phyloP scores from a whole-genome alignment of 2,329 filamentous ascomycete species.

The Phyllosticta ampelicida region DNA sequence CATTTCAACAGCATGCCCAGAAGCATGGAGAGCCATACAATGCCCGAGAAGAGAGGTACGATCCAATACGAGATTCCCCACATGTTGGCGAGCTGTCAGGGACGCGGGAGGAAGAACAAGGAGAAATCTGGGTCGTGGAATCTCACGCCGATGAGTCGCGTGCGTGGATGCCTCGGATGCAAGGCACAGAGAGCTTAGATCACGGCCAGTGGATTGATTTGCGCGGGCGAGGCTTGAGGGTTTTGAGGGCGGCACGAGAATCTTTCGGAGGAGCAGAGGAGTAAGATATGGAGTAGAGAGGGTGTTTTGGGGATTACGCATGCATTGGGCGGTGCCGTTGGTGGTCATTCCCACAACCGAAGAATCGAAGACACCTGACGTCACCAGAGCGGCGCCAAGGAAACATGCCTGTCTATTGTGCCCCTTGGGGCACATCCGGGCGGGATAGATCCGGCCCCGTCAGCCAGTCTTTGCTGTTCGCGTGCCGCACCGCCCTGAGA shows the following conservation, averaged over 20 bases:
- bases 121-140: not conserved
- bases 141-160: conserved; percentile 1
- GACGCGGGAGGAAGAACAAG: not conserved
- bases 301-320: conserved; percentile 6
- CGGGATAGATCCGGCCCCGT: not conserved
- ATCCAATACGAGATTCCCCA: conserved; percentile 44
- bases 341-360: not conserved
- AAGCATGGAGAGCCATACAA: conserved; percentile 46
- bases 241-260: not conserved
- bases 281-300: not conserved
- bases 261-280: not conserved
- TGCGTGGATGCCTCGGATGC: not conserved
- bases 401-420: not conserved
- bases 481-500: not conserved
- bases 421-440: not conserved
- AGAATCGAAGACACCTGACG: not conserved
- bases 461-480: not conserved
- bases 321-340: conserved; percentile 6
- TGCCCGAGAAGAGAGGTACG: conserved; percentile 57
- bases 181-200: not conserved
- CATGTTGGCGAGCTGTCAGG: conserved; percentile 17
- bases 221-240: not conserved
- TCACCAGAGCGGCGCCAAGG: not conserved
- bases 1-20: conserved; percentile 62
- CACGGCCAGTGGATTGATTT: not conserved